A percentile compares a stretch with the other conserved stretches of the same genome.
Conservation (phyloP, 2,329 filamentous ascomycete species). For the Cryphonectria naterciae region DNA sequence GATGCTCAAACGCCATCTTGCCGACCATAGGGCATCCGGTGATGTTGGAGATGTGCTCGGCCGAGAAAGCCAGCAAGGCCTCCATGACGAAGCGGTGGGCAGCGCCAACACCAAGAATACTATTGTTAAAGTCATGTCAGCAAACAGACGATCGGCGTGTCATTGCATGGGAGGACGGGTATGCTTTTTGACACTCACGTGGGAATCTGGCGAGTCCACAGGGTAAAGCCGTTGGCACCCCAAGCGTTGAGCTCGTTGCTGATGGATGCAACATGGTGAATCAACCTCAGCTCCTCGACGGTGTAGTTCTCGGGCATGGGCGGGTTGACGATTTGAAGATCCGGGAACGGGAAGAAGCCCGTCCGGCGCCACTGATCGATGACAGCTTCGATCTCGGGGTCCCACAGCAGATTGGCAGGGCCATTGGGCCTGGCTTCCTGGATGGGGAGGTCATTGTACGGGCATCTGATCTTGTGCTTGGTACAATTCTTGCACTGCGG, state of each 20-base stretch:
- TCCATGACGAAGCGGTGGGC: slow-evolving; percentile 91
- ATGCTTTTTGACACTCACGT: slow-evolving; percentile 64
- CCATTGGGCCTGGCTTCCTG: slow-evolving; percentile 66
- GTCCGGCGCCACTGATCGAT: slow-evolving; percentile 84
- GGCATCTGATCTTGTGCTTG: slow-evolving; percentile 97
- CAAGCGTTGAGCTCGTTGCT: slow-evolving; percentile 80
- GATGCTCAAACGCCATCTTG: slow-evolving; percentile 88
- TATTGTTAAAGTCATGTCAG: slow-evolving; percentile 41
- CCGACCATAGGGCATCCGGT: slow-evolving; percentile 84
- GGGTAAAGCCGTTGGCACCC: slow-evolving; percentile 80
- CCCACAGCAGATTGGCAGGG: slow-evolving; percentile 78
- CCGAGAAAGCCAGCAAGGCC: slow-evolving; percentile 89
- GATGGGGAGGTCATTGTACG: slow-evolving; percentile 87
- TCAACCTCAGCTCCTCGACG: slow-evolving; percentile 79
- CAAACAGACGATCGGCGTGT: background rate
- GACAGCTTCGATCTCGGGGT: slow-evolving; percentile 78
- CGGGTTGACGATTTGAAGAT: slow-evolving; percentile 75
- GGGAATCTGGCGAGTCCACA: slow-evolving; percentile 92
- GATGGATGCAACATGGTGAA: slow-evolving; percentile 87
- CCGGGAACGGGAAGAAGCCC: slow-evolving; percentile 83
- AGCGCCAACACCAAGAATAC: slow-evolving; percentile 81
- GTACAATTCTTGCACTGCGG: slow-evolving; percentile 99
- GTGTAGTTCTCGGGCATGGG: slow-evolving; percentile 75
- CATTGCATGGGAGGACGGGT: slow-evolving; percentile 21
- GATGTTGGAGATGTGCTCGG: slow-evolving; percentile 88